Evolutionary conservation across 2,329 filamentous ascomycete species (phyloP).

Genomic region (Fusarium longipes): DNA sequence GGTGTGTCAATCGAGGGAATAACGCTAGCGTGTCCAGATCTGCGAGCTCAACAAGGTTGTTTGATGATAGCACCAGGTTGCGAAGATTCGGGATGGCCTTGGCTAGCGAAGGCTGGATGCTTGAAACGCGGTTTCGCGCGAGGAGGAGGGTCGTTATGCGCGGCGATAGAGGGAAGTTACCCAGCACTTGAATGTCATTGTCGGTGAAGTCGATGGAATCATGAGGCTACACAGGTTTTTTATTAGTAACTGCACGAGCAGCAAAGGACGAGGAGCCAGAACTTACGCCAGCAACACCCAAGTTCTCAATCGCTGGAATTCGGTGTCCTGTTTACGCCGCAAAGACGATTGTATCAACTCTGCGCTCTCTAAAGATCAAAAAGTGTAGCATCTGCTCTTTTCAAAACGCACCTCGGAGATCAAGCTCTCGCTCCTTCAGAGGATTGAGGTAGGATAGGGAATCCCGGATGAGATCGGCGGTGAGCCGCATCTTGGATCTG

Average conservation of each 20-base stretch:
- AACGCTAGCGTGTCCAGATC: conserved; percentile 84
- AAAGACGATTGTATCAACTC: conserved; percentile 78
- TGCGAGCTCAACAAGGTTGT: conserved; percentile 83
- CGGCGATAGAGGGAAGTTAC: conserved; percentile 92
- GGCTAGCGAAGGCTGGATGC: conserved; percentile 80
- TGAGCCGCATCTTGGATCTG: conserved; percentile 82
- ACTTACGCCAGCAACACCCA: conserved; percentile 91
- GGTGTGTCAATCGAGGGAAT: conserved; percentile 78
- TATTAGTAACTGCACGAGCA: conserved; percentile 9
- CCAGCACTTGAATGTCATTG: conserved; percentile 91
- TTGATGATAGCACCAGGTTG: conserved; percentile 84
- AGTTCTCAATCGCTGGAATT: conserved; percentile 96
- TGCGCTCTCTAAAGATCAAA: conserved; percentile 64
- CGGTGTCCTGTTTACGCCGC: conserved; percentile 84
- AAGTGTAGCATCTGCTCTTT: conserved; percentile 98
- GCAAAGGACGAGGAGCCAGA: conserved; percentile 6
- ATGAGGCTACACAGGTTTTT: conserved; percentile 74
- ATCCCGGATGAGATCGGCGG: conserved; percentile 90
- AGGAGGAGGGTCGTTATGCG: conserved; percentile 89
- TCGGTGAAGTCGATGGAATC: conserved; percentile 98
- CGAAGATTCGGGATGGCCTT: conserved; percentile 83
- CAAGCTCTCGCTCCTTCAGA: conserved; percentile 97
- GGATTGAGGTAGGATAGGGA: conserved; percentile 99
- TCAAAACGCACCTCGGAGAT: conserved; percentile 96
- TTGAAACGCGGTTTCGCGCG: conserved; percentile 86